phyloP scores from a whole-genome alignment of 176 grass and related monocot species.

The Hsuehochloa calcarea region DNA sequence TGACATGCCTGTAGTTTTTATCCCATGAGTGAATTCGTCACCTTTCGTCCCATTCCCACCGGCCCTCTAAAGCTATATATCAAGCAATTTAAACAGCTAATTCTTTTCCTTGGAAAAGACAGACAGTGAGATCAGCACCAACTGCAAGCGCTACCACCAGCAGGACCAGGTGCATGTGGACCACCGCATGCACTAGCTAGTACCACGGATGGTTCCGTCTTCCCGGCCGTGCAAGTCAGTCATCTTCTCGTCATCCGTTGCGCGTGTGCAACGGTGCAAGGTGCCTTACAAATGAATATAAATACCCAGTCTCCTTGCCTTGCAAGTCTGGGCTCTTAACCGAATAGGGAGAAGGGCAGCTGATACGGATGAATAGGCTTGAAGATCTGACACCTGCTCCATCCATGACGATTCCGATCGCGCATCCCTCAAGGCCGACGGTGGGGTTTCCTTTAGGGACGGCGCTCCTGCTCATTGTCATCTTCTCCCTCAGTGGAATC shows the following conservation, averaged over 20 bases:
- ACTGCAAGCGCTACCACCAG: conserved; percentile 35
- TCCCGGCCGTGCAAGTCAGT: conserved; percentile 58
- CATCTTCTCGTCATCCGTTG: conserved; percentile 35
- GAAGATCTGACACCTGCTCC: conserved; percentile 49
- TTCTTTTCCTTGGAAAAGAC: conserved; percentile 44
- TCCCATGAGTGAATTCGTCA: conserved; percentile 16
- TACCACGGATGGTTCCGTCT: conserved; percentile 53
- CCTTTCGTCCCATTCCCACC: conserved; percentile 41
- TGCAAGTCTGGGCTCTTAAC: conserved; percentile 33
- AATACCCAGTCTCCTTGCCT: conserved; percentile 20
- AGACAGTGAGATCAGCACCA: conserved; percentile 27
- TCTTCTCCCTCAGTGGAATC: conserved; percentile 87
- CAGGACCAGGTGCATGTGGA: conserved; percentile 33
- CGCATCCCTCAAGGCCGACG: conserved; percentile 56
- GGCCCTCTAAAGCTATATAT: conserved; percentile 35
- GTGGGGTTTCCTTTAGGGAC: conserved; percentile 85
- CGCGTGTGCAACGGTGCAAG: conserved; percentile 2
- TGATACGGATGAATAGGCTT: conserved; percentile 41
- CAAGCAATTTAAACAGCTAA: conserved; percentile 7
- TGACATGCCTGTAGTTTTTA: conserved; percentile 35
- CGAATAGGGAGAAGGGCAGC: conserved; percentile 24
- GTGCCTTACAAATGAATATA: conserved; percentile 36
- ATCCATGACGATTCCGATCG: conserved; percentile 29
- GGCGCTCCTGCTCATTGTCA: conserved; percentile 75
- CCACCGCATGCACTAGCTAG: conserved; percentile 35